Percentiles rank a stretch among this genome's conserved stretches.
These are phyloP conservation scores for Ophiostoma pallidulum DNA, from an alignment of 2,329 filamentous ascomycete genomes.

Conservation along the genomic window DNA sequence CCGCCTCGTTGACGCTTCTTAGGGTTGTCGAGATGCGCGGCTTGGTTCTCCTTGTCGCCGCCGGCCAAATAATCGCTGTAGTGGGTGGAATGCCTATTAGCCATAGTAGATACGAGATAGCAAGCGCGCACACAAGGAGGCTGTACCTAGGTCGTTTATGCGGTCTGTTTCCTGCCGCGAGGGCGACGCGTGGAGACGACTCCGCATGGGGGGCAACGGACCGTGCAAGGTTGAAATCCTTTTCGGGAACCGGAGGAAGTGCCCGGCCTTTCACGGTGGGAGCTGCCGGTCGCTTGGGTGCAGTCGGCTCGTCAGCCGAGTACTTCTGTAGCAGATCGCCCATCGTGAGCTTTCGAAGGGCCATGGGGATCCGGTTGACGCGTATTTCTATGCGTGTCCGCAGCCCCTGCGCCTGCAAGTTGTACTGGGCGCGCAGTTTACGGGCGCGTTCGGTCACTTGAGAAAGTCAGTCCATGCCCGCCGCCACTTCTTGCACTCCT, in stretches of 20 bases:
- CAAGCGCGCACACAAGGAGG: too few relatives aligned
- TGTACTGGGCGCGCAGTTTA: conserved; percentile 81
- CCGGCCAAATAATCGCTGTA: conserved; percentile 55
- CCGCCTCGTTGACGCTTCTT: conserved; percentile 56
- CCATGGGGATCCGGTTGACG: conserved; percentile 80
- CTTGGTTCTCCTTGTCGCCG: conserved; percentile 69
- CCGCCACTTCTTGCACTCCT: too few relatives aligned
- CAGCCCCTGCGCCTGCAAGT: conserved; percentile 76
- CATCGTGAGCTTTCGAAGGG: conserved; percentile 71
- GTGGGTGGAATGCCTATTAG: conserved; percentile 22
- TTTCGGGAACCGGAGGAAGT: conserved; percentile 41
- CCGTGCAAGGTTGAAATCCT: conserved; percentile 28
- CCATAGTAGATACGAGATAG: conserved; percentile 16
- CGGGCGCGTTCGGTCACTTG: conserved; percentile 82
- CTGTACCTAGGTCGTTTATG: conserved; percentile 45
- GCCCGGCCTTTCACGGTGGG: conserved; percentile 17
- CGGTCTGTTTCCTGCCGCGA: conserved; percentile 20
- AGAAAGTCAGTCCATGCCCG: background rate
- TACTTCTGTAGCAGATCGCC: conserved; percentile 59
- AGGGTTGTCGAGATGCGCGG: conserved; percentile 48
- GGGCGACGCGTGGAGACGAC: background rate
- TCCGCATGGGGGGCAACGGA: background rate
- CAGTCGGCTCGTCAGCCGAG: conserved; percentile 27
- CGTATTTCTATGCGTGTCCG: conserved; percentile 83
- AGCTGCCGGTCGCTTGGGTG: conserved; percentile 19